Conservation (phyloP, 805 yeast species). For the Pichia exigua region DNA sequence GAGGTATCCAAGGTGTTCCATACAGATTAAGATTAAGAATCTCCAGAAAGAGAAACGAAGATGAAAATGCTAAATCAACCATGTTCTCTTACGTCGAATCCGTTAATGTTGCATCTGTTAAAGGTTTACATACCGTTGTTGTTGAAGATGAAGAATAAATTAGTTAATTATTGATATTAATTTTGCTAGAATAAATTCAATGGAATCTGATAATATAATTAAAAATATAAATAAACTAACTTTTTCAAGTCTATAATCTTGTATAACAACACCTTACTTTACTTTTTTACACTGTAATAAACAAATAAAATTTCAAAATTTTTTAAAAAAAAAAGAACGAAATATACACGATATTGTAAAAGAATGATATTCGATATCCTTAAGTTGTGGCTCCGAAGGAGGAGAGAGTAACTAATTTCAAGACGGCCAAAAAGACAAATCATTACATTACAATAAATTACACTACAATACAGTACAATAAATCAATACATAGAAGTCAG, state of each 20-base stretch:
- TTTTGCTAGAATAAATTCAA: neutral
- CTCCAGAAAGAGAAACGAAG: constrained; percentile 96
- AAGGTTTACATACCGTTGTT: constrained; percentile 97
- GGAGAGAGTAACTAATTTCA: too few relatives aligned
- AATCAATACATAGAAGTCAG: constrained; percentile 37
- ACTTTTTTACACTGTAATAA: neutral
- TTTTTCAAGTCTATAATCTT: neutral
- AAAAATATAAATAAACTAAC: neutral
- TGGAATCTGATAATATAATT: neutral
- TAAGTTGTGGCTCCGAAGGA: too few relatives aligned
- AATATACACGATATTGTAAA: too few relatives aligned
- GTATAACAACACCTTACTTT: neutral
- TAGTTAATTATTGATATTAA: neutral
- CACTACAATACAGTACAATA: neutral
- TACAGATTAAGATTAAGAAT: constrained; percentile 97
- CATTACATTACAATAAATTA: neutral
- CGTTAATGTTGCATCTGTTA: constrained; percentile 87
- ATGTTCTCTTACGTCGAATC: constrained; percentile 98
- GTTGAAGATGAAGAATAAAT: constrained; percentile 58
- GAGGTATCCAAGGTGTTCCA: constrained; percentile 99
- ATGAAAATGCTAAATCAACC: constrained; percentile 97
- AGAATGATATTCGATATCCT: too few relatives aligned
- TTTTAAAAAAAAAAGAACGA: too few relatives aligned
- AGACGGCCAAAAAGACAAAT: too few relatives aligned
- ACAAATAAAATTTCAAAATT: neutral